Conservation (phyloP, 1,284 basidiomycete species). For the Tilletia setariae region DNA sequence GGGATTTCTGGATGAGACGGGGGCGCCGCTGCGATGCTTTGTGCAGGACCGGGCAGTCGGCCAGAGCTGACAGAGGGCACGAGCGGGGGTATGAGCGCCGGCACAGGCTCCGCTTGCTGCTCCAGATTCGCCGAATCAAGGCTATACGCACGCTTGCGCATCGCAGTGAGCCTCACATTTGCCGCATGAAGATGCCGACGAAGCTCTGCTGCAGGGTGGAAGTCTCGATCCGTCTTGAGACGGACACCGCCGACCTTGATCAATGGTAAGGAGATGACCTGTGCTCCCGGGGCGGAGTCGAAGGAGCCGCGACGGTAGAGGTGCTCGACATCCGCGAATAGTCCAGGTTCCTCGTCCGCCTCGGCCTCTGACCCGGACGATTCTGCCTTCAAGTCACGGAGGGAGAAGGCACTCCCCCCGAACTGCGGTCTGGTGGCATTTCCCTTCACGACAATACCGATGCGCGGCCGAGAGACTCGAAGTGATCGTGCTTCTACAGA, state of each 20-base stretch:
- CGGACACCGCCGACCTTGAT: neutral
- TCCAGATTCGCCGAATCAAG: neutral
- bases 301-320: neutral
- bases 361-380: no score
- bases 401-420: neutral
- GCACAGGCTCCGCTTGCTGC: neutral
- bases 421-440: neutral
- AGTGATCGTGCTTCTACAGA: neutral
- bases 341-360: no score
- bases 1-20: neutral
- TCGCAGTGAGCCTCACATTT: neutral
- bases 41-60: no score
- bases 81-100: neutral
- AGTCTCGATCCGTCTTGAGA: neutral
- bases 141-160: neutral
- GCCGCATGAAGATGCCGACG: neutral
- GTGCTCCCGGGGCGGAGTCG: neutral
- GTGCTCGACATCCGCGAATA: neutral
- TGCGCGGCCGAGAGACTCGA: neutral
- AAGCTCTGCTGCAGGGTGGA: neutral
- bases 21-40: no score
- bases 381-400: no score
- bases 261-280: neutral
- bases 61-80: neutral
- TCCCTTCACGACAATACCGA: conserved; percentile 8